These are phyloP conservation scores for Bothriochloa decipiens DNA, from an alignment of 176 grass and related monocot species.

Conservation along the genomic window DNA sequence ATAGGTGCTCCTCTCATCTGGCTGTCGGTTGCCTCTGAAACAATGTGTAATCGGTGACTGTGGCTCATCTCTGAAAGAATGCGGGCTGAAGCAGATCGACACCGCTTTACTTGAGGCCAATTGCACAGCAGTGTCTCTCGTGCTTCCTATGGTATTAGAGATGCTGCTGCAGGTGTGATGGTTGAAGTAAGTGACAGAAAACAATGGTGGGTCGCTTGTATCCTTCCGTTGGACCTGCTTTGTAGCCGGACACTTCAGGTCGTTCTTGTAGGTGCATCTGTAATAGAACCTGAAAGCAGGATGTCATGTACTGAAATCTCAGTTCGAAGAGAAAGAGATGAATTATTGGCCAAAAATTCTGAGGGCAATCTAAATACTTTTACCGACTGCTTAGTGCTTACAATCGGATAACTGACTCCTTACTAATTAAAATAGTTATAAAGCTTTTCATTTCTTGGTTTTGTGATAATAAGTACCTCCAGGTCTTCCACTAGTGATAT, in stretches of 20 bases:
- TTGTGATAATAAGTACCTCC: not conserved
- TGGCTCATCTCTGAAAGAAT: not conserved
- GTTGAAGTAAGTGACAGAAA: slow-evolving; percentile 55
- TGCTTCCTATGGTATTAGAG: slow-evolving; percentile 14
- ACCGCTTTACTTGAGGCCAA: slow-evolving; percentile 11
- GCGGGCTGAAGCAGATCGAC: slow-evolving; percentile 47
- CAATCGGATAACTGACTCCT: not conserved
- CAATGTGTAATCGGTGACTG: not conserved
- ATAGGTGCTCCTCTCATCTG: not conserved
- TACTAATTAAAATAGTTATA: not conserved
- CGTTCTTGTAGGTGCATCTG: slow-evolving; percentile 68
- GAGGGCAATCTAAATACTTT: not conserved
- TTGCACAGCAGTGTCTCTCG: not conserved
- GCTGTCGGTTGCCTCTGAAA: slow-evolving; percentile 36
- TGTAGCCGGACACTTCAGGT: slow-evolving; percentile 62
- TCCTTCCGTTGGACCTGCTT: slow-evolving; percentile 67
- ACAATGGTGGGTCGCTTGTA: slow-evolving; percentile 48
- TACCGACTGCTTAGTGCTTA: not conserved
- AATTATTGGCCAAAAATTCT: not conserved
- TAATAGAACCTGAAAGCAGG: slow-evolving; percentile 61
- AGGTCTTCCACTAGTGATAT: not conserved
- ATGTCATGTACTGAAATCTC: not conserved
- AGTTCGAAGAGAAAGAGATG: not conserved
- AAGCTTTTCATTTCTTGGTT: not conserved
- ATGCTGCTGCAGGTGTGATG: slow-evolving; percentile 57